Base-by-base conservation (phyloP, 495 filamentous ascomycete genomes). In the Thozetella sp. region DNA sequence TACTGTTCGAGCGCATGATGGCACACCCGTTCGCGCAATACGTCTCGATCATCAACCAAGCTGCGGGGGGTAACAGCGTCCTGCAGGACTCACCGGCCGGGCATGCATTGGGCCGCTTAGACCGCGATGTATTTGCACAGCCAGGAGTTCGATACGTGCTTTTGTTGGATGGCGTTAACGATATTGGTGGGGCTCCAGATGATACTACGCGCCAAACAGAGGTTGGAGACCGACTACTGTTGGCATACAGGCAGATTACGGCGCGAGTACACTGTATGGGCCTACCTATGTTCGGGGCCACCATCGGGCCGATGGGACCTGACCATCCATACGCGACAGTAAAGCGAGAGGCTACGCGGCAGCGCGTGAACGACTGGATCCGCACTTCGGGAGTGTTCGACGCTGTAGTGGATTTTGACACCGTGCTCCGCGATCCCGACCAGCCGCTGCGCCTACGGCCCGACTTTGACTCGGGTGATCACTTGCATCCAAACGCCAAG, bases 101-200 rank as follows among this genome's bases (percentile, higher is more conserved):
- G 15, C 83, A 78, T 56, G 80, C 82, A 6, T 68, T 87, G n/a
- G 72, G 74, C 30, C 78, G 88, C 6, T 61, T 88, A 48, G 84
- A 86, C 56, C 73, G 88, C 12, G 88, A 91, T 58, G 77, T 86
- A 0, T 69, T 90, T 13, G 70, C 82, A 0, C 84, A 84, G 15
- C 68, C 78, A 0, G 75, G 74, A 13, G 76, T 87, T 12, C 63
- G 69, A 59, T 88, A 83, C 63, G 80, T 74, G 20, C 73, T 90
- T 58, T 69, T 90, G 23, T 89, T 87, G 69, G 80, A 85, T 63
- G 88, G 88, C 22, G 84, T 90, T 20, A 91, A 90, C 69, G 88
- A 90, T 66, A 50, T 80, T 57, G 87, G 88, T 25, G 77, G 74
- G 3, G 83, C 80, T 0, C 63, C 65, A 2, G 37, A 77, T 0